These are phyloP conservation scores for Chrysanthemum lavandulifolium DNA, from an alignment of 129 eudicot species.

Conservation along the genomic window DNA sequence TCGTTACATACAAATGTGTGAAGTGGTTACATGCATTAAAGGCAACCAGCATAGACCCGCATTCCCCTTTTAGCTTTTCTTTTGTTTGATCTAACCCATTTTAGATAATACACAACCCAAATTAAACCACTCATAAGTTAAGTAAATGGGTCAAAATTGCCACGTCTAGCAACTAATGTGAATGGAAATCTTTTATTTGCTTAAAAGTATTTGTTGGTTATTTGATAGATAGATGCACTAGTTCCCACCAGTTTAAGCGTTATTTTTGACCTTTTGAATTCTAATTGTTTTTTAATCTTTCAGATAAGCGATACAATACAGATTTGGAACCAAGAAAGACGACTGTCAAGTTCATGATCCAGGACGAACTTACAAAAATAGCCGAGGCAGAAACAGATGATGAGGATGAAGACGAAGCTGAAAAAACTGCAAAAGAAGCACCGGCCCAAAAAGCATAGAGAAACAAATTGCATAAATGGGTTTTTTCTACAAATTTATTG, in stretches of 20 bases:
- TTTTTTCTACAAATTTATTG: constrained; percentile 1
- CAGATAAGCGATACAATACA: constrained; percentile 56
- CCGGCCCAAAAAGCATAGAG: constrained; percentile 18
- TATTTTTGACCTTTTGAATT: neutral
- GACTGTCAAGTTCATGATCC: constrained; percentile 66
- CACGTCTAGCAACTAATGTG: neutral
- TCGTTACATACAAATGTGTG: too few relatives aligned
- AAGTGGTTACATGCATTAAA: too few relatives aligned
- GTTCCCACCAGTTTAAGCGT: neutral
- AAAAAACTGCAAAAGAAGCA: constrained; percentile 40
- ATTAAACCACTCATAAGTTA: too few relatives aligned
- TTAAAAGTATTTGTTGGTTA: neutral
- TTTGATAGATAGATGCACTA: neutral
- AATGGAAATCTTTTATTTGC: neutral
- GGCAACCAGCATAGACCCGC: too few relatives aligned
- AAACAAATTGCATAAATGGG: neutral
- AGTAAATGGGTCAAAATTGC: too few relatives aligned
- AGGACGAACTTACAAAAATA: constrained; percentile 80
- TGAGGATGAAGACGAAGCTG: constrained; percentile 45
- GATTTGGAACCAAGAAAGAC: constrained; percentile 69
- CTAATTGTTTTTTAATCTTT: constrained; percentile 7
- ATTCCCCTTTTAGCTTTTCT: too few relatives aligned
- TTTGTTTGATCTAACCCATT: too few relatives aligned
- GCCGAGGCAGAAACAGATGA: constrained; percentile 72
- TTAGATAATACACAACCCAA: too few relatives aligned